Base-by-base conservation (phyloP, 768 basidiomycete genomes). In the Tricholoma bakamatsutake region DNA sequence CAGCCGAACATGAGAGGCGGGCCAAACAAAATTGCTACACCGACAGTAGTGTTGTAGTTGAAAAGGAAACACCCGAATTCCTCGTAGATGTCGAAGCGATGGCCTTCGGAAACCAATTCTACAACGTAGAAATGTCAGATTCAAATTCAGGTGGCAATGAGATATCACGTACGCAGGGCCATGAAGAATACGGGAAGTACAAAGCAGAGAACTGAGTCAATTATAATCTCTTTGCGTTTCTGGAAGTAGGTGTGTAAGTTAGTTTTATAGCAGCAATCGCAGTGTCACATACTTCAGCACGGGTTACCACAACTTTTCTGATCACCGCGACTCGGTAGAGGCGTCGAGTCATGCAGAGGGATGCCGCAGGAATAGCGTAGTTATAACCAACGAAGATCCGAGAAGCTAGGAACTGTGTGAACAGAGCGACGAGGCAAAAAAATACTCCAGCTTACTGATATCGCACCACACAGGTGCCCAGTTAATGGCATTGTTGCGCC, bases 401-500 rank as follows among this genome's bases (percentile, higher is more conserved):
- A 42, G 40, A 15, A 10, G 40, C 40, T 42, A 21, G 10, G 6
- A 21, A 11, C 7, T 1, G 17, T 9, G 9, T 42, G 3, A 42
- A 40, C 17, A 42, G 2, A 8, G n/a, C 18, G 21, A 24, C 21
- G 1, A 24, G 21, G 21, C 21, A 24, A 24, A 24, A 24, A 24
- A 24, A 24, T 24, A 24, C 21, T 24, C 21, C 21, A 24, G 21
- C 74, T 62, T 59, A 78, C 78, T 76, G 60, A 81, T 77, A 63
- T 88, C 85, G 63, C 85, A 88, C 84, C 83, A 88, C 5, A 80
- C 71, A 4, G 82, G 82, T 4, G 80, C 77, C 61, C 62, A 69
- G 61, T 83, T 79, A 46, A 78, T 71, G 5, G 76, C 75, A 61
- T 80, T 85, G 21, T 78, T 72, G 56, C 73, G 73, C 91, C 90